Evolutionary conservation across 2,329 filamentous ascomycete genomes (phyloP).

Genomic region (Hymenoscyphus fructigenus): DNA sequence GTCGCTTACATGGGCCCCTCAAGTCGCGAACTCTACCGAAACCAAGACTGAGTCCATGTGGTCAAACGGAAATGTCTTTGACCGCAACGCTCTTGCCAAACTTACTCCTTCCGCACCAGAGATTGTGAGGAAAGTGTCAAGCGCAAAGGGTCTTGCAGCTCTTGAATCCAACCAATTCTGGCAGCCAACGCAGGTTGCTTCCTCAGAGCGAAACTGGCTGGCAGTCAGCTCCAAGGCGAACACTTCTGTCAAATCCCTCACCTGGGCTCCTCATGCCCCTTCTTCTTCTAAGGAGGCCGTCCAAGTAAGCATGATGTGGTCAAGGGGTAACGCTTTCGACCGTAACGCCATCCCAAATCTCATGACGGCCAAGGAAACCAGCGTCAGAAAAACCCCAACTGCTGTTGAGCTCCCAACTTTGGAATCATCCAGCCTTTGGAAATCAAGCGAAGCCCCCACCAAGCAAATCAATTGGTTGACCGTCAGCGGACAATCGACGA

Average conservation of each 20-base stretch:
- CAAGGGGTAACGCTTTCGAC: conserved; percentile 2
- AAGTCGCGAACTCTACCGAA: not conserved
- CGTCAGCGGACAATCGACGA: not conserved
- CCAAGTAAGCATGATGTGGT: conserved; percentile 1
- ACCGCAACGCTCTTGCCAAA: not conserved
- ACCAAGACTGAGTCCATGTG: not conserved
- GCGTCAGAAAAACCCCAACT: conserved; percentile 1
- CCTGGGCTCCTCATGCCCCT: not conserved
- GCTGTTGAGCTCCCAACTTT: not conserved
- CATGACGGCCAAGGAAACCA: not conserved
- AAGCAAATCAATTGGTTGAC: not conserved
- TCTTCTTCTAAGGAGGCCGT: not conserved
- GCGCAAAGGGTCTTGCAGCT: not conserved
- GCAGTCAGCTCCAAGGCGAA: not conserved
- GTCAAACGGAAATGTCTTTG: not conserved
- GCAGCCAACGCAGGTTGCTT: conserved; percentile 1
- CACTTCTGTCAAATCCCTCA: not conserved
- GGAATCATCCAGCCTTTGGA: conserved; percentile 17
- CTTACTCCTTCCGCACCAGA: not conserved
- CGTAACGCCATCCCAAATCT: not conserved
- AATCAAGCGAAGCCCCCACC: conserved; percentile 6
- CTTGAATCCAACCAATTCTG: conserved; percentile 2
- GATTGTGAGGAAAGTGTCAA: no score
- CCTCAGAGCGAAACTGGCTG: conserved; percentile 2
- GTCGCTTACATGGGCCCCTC: not conserved